Evolutionary conservation across 805 yeast genomes (phyloP).

Genomic region (Ogataea pini): DNA sequence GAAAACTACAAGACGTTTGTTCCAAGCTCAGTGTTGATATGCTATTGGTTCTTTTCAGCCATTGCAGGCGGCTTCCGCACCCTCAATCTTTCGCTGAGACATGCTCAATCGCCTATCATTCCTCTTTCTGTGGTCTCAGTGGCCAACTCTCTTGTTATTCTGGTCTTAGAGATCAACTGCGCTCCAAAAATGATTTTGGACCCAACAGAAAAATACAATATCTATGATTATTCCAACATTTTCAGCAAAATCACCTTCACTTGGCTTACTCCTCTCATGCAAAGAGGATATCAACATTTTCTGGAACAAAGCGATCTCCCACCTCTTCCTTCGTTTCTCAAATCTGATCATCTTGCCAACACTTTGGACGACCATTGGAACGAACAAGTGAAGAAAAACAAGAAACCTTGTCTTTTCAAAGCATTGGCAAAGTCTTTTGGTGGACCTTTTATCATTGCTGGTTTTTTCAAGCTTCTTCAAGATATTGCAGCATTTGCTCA

Average conservation of each 20-base stretch:
- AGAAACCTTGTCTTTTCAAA: conserved; percentile 31
- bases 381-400: conserved; percentile 41
- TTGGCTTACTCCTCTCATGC: conserved; percentile 64
- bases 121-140: conserved; percentile 28
- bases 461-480: conserved; percentile 67
- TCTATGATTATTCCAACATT: conserved; percentile 49
- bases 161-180: conserved; percentile 46
- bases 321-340: conserved; percentile 66
- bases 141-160: conserved; percentile 42
- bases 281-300: conserved; percentile 47
- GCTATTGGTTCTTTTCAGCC: conserved; percentile 70
- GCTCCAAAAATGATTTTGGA: conserved; percentile 35
- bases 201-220: conserved; percentile 41
- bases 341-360: conserved; percentile 51
- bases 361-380: conserved; percentile 63
- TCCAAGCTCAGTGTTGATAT: conserved; percentile 66
- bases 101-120: conserved; percentile 33
- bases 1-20: conserved; percentile 69
- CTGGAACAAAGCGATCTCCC: conserved; percentile 68
- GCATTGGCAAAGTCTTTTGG: conserved; percentile 79
- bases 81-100: conserved; percentile 42
- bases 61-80: conserved; percentile 50
- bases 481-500: conserved; percentile 84
- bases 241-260: conserved; percentile 54
- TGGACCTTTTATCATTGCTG: conserved; percentile 65